These are phyloP conservation scores for Solanum paucissectum DNA, from an alignment of 257 asterid genomes.

Conservation along the genomic window DNA sequence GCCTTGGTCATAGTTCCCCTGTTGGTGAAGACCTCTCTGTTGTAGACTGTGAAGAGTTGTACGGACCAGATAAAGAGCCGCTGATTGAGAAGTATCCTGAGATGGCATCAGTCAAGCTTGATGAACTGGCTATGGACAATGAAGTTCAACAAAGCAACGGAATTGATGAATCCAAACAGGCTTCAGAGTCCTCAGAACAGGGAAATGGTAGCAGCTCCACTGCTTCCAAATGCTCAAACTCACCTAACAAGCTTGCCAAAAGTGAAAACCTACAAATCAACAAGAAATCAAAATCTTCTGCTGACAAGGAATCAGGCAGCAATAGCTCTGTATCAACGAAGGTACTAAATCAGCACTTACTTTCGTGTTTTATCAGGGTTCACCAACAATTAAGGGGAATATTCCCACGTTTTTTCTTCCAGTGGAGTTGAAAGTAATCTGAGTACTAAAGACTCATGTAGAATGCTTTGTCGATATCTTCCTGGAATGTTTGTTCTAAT, in stretches of 20 bases:
- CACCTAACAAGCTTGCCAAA: constrained; percentile 18
- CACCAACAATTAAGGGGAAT: neutral
- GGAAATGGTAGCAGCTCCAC: constrained; percentile 7
- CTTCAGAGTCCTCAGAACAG: constrained; percentile 17
- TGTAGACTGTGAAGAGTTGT: constrained; percentile 87
- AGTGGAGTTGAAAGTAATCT: neutral
- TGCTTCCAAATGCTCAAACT: constrained; percentile 16
- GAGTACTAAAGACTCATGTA: neutral
- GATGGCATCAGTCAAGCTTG: constrained; percentile 18
- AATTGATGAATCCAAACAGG: constrained; percentile 9
- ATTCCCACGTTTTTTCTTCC: neutral
- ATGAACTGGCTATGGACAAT: constrained; percentile 6
- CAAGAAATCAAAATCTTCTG: constrained; percentile 23
- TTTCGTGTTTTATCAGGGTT: neutral
- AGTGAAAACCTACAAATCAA: constrained; percentile 22
- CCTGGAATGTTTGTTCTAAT: neutral
- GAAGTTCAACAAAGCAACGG: constrained; percentile 17
- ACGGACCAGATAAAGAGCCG: constrained; percentile 83
- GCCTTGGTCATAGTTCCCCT: constrained; percentile 20
- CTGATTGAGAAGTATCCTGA: constrained; percentile 46
- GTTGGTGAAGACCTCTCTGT: constrained; percentile 41
- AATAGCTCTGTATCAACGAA: constrained; percentile 19
- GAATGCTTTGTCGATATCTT: neutral
- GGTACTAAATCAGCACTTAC: constrained; percentile 8
- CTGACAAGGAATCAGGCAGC: constrained; percentile 34